These are phyloP conservation scores for Nigrospora sphaerica DNA, from an alignment of 2,329 filamentous ascomycete species.

Conservation along the genomic window DNA sequence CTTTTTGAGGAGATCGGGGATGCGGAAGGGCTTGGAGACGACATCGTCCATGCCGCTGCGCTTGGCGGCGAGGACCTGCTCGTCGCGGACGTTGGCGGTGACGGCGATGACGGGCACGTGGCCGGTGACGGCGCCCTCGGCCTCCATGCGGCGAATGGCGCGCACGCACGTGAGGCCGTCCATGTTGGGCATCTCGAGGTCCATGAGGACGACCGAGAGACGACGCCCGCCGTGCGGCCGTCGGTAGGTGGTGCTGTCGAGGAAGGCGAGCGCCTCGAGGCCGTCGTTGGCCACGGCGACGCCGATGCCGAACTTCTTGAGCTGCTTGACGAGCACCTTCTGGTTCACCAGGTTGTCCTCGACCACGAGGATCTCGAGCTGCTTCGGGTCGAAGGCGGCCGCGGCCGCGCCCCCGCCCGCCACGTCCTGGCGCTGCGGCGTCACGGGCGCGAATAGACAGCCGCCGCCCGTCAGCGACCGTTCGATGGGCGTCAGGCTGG, in stretches of 20 bases:
- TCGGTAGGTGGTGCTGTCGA: slow-evolving; percentile 24
- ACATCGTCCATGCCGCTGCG: slow-evolving; percentile 40
- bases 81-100: slow-evolving; percentile 35
- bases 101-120: slow-evolving; percentile 39
- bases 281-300: slow-evolving; percentile 58
- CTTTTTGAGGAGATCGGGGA: slow-evolving; percentile 35
- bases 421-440: slow-evolving; percentile 17
- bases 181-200: slow-evolving; percentile 43
- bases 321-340: slow-evolving; percentile 58
- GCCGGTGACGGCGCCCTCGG: slow-evolving; percentile 17
- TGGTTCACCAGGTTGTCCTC: slow-evolving; percentile 65
- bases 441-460: slow-evolving; percentile 6
- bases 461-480: not conserved
- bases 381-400: slow-evolving; percentile 30
- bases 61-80: slow-evolving; percentile 29
- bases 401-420: slow-evolving; percentile 4
- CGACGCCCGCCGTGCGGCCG: slow-evolving; percentile 7
- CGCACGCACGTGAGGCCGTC: slow-evolving; percentile 34
- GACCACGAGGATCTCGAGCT: slow-evolving; percentile 53
- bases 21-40: slow-evolving; percentile 51
- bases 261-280: slow-evolving; percentile 42
- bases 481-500: not conserved
- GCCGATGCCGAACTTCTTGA: slow-evolving; percentile 50
- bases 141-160: slow-evolving; percentile 30
- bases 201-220: slow-evolving; percentile 36